Evolutionary conservation across 371 early-diverging fungal species (phyloP), one percentile per base, ranked within the genome.

Genomic region (Dentiscutata heterogama): DNA sequence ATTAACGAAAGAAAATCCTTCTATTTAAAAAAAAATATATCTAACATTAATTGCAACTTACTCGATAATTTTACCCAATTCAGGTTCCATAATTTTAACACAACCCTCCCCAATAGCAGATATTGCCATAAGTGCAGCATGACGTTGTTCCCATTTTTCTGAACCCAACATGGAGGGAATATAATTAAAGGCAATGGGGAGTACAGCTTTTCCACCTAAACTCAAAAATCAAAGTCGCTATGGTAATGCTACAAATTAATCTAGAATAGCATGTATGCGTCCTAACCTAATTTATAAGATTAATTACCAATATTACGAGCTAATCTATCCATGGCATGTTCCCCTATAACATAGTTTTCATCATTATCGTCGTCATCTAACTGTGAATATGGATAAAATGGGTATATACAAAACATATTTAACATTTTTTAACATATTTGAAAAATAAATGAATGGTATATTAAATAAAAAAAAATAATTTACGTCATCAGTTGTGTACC

Each of bases 31-130:
- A 5, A 13, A 25, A 4, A 18, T 50, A 50, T 53, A 27, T 53
- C 13, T 72, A 72, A 75, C 31, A 25, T 35, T n/a, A 11, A 50
- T 84, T n/a, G 68, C 84, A 11, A 82, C 83, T 51, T 70, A 89
- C 87, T 90, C 89, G 74, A 97, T 91, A 46, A 99, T 93, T 82
- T 94, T 93, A 78, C 89, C 92, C 53, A 99, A 92, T 82, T 97
- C 97, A 29, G 92, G 92, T 84, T 94, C 93, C 97, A 99, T 96
- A 82, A 95, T 87, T 84, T 96, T 95, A 79, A 92, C 91, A 87
- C 97, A 98, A 22, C 99, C 99, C 87, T 99, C 99, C 73, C 95
- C 98, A 82, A 99, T 97, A 61, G 96, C 94, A 20, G 97, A 95
- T 54, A 98, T 93, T 35, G 97, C 96, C 93, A 97, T 94, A 67